Conservation (phyloP, 768 basidiomycete species). For the Leccinum disarticulatum region DNA sequence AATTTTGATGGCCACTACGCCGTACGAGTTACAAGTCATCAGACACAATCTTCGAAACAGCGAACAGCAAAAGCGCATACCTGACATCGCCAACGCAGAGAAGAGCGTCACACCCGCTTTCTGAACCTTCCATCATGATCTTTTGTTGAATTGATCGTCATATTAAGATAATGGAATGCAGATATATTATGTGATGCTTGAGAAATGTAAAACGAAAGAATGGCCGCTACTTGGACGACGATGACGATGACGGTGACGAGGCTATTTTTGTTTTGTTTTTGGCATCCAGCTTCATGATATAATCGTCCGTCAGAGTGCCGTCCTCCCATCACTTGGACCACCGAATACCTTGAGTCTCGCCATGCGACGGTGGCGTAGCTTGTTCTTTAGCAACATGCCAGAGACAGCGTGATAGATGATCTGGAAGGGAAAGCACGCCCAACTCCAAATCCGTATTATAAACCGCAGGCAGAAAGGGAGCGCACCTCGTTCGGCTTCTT, state of each 20-base stretch:
- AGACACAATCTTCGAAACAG: too few species aligned
- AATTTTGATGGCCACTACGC: too few species aligned
- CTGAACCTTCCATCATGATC: too few species aligned
- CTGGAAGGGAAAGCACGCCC: slow-evolving; percentile 40
- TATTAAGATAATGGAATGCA: slow-evolving; percentile 4
- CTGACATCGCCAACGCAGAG: too few species aligned
- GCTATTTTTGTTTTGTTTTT: slow-evolving; percentile 16
- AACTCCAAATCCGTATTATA: neutral
- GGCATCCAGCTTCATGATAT: slow-evolving; percentile 27
- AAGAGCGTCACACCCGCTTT: too few species aligned
- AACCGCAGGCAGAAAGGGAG: slow-evolving; percentile 9
- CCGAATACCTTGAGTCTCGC: slow-evolving; percentile 89
- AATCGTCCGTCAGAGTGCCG: slow-evolving; percentile 56
- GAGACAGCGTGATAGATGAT: slow-evolving; percentile 95
- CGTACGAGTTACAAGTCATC: too few species aligned
- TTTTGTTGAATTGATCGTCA: neutral
- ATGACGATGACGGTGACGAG: neutral
- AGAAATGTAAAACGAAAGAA: slow-evolving; percentile 1
- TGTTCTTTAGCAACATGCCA: slow-evolving; percentile 99
- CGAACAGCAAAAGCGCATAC: too few species aligned
- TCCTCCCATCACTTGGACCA: slow-evolving; percentile 82
- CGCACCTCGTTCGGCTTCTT: slow-evolving; percentile 87
- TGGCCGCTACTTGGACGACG: slow-evolving; percentile 13
- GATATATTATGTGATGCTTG: slow-evolving; percentile 1
- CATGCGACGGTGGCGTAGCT: slow-evolving; percentile 82